A percentile compares a stretch with the other conserved stretches of the same genome.
Conservation (phyloP, 805 yeast species). For the Hanseniaspora valbyensis region DNA sequence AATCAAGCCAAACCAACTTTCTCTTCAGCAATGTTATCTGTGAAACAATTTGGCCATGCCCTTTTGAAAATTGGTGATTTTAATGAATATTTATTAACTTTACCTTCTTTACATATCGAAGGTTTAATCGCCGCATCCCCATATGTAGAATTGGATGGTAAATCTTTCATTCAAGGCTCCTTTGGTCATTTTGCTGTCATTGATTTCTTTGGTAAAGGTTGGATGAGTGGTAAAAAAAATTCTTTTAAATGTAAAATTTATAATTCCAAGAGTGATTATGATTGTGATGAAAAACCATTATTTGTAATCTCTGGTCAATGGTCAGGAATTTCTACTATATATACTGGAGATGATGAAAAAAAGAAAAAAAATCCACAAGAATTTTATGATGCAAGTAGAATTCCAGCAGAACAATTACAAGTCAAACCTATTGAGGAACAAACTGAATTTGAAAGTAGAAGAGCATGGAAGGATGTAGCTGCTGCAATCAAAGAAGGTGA, state of each 20-base stretch:
- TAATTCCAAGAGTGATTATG: constrained; percentile 40
- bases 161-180: constrained; percentile 71
- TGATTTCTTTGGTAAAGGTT: constrained; percentile 87
- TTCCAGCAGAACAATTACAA: constrained; percentile 42
- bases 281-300: constrained; percentile 48
- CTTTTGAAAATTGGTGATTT: constrained; percentile 35
- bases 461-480: constrained; percentile 85
- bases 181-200: constrained; percentile 62
- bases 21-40: constrained; percentile 63
- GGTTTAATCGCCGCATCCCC: constrained; percentile 87
- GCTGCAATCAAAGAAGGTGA: constrained; percentile 70
- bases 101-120: constrained; percentile 91
- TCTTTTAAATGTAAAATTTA: constrained; percentile 76
- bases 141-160: constrained; percentile 86
- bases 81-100: constrained; percentile 53
- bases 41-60: constrained; percentile 90
- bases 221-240: constrained; percentile 90
- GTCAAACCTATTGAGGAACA: constrained; percentile 82
- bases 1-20: constrained; percentile 80
- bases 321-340: constrained; percentile 65
- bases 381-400: constrained; percentile 52
- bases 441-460: constrained; percentile 68
- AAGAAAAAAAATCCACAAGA: constrained; percentile 34
- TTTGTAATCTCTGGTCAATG: constrained; percentile 85
- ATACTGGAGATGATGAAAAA: constrained; percentile 15